Evolutionary conservation across 768 basidiomycete genomes (phyloP), one percentile per base, ranked within the genome.

Genomic region (Rhizopogon salebrosus): DNA sequence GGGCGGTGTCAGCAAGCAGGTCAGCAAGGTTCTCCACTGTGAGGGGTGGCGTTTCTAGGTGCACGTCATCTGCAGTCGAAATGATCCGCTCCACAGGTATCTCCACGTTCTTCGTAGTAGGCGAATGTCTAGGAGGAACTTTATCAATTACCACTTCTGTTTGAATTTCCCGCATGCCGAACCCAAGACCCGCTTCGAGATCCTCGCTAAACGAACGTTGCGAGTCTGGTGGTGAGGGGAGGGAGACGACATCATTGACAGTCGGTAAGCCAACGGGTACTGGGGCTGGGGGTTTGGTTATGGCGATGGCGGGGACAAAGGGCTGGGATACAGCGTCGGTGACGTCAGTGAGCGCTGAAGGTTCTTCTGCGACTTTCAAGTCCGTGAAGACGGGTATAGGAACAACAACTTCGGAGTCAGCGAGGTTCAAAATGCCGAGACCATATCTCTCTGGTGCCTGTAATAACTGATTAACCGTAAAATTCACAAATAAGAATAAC

Each of bases 281-380:
- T 13, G 89, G 89, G 0, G 79, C 82, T 2, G 89, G 87, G 8
- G 84, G 77, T 70, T 83, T 89, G 29, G 85, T 83, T 52, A 87
- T 69, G 20, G 83, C 79, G 50, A 85, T 82, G 13, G 71, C 75
- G 23, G 85, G 84, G 49, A 83, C 51, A 53, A 67, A 41, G 14
- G 54, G 48, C 2, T 59, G 54, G 37, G 63, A 48, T 40, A 52
- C 41, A 41, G 20, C n/a, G 51, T 62, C 56, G 34, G 66, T 59
- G 23, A 62, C 59, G 48, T 64, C 61, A 52, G 64, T 51, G 40
- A 62, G 55, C 24, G 63, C 38, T 46, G 55, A 38, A 8, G 66
- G 35, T 29, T 58, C 60, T 51, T 64, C 63, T 14, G 48, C 52
- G 36, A 29, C 10, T 27, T 59, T 51, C 34, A 40, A n/a, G 10